Percentiles rank a stretch among this genome's conserved stretches.
Evolutionary conservation across 768 basidiomycete genomes (phyloP).

Genomic region (Rhodosporidiobolus sp.): DNA sequence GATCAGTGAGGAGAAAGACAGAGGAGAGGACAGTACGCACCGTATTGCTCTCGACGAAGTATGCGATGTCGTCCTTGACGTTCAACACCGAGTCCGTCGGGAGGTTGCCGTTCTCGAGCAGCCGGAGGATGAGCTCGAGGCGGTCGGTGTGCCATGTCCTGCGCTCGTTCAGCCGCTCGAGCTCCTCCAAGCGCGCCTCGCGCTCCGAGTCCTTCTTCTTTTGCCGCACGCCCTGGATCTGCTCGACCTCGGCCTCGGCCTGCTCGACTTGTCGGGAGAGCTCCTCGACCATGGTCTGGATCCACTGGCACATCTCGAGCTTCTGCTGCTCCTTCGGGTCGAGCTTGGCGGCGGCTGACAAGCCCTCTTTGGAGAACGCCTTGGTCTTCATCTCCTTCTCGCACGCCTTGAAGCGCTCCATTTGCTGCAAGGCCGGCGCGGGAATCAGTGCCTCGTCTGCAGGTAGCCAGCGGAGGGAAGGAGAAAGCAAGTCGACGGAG

Average conservation of each 20-base stretch:
- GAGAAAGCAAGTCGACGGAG: not conserved
- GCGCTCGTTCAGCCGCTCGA: slow-evolving; percentile 86
- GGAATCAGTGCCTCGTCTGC: slow-evolving; percentile 35
- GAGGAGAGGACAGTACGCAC: slow-evolving; percentile 56
- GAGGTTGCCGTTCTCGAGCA: slow-evolving; percentile 90
- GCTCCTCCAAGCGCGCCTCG: slow-evolving; percentile 71
- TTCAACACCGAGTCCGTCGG: slow-evolving; percentile 71
- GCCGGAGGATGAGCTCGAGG: slow-evolving; percentile 84
- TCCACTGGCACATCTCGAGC: slow-evolving; percentile 76
- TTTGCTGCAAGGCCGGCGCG: slow-evolving; percentile 67
- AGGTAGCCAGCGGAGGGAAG: slow-evolving; percentile 26
- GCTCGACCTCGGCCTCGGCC: slow-evolving; percentile 91
- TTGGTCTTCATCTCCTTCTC: slow-evolving; percentile 99
- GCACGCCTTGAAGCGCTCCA: slow-evolving; percentile 99
- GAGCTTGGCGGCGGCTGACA: slow-evolving; percentile 86
- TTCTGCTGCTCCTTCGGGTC: slow-evolving; percentile 98
- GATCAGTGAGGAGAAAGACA: not conserved
- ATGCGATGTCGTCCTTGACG: slow-evolving; percentile 89
- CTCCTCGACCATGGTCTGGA: slow-evolving; percentile 83
- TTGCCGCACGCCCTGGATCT: slow-evolving; percentile 65
- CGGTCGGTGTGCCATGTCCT: slow-evolving; percentile 92
- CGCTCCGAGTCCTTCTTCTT: slow-evolving; percentile 58
- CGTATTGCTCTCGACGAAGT: slow-evolving; percentile 93
- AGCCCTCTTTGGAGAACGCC: slow-evolving; percentile 97
- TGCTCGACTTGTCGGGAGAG: slow-evolving; percentile 88